Evolutionary conservation across 768 basidiomycete genomes (phyloP).

Genomic region (Lactarius indigo): DNA sequence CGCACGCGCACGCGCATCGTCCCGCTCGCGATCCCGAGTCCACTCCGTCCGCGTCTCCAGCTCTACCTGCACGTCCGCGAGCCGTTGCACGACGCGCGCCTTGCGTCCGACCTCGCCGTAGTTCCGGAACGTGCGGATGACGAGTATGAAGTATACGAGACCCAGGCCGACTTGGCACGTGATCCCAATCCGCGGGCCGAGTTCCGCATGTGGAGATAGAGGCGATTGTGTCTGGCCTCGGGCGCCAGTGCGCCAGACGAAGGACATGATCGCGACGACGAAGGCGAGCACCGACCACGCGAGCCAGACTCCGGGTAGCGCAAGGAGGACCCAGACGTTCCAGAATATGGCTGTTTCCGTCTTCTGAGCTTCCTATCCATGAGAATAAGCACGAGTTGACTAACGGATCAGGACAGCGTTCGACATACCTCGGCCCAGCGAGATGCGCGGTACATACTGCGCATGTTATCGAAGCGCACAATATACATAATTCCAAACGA

Average conservation of each 20-base stretch:
- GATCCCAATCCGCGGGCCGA: slow-evolving; percentile 54
- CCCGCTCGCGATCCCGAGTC: neutral
- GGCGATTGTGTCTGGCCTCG: slow-evolving; percentile 36
- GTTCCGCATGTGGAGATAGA: slow-evolving; percentile 38
- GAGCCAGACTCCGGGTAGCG: slow-evolving; percentile 67
- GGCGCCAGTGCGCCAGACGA: slow-evolving; percentile 62
- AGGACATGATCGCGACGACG: slow-evolving; percentile 57
- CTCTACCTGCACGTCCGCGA: slow-evolving; percentile 28
- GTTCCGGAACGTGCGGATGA: slow-evolving; percentile 56
- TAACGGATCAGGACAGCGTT: neutral
- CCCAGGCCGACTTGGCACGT: slow-evolving; percentile 55
- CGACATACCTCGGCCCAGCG: slow-evolving; percentile 62
- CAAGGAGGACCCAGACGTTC: slow-evolving; percentile 70
- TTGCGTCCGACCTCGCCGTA: slow-evolving; percentile 43
- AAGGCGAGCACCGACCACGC: slow-evolving; percentile 74
- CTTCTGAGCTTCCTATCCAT: slow-evolving; percentile 52
- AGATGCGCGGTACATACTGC: slow-evolving; percentile 65
- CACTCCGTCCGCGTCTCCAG: slow-evolving; percentile 6
- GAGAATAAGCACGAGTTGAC: neutral
- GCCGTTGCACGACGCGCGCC: slow-evolving; percentile 10
- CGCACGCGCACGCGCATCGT: neutral
- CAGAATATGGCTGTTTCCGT: slow-evolving; percentile 47
- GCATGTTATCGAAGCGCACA: slow-evolving; percentile 68
- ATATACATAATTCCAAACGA: slow-evolving; percentile 74
- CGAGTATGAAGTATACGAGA: slow-evolving; percentile 56